Evolutionary conservation across 371 early-diverging fungal species (phyloP).

Genomic region (Conidiobolus incongruus): DNA sequence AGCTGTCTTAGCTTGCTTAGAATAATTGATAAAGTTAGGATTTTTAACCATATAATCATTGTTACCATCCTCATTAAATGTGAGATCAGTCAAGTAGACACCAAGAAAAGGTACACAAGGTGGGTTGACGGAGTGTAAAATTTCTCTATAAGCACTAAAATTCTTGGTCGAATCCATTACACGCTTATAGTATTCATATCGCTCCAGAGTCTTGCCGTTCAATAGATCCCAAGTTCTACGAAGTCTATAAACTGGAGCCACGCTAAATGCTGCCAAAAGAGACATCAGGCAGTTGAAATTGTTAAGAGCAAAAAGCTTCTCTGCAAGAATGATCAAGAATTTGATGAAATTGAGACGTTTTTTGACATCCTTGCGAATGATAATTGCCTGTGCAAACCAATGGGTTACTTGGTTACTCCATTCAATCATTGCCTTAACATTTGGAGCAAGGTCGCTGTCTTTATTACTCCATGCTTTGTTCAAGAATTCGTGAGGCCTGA

Average conservation of each 20-base stretch:
- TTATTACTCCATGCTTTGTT: slow-evolving; percentile 72
- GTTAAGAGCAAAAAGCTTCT: slow-evolving; percentile 49
- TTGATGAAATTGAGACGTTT: slow-evolving; percentile 48
- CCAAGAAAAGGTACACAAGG: slow-evolving; percentile 86
- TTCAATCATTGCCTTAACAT: slow-evolving; percentile 47
- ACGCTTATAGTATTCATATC: slow-evolving; percentile 23
- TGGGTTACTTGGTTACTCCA: slow-evolving; percentile 47
- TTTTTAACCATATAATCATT: slow-evolving; percentile 19
- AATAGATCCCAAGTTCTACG: slow-evolving; percentile 76
- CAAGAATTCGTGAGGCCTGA: slow-evolving; percentile 67
- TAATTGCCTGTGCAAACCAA: slow-evolving; percentile 70
- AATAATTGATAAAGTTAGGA: slow-evolving; percentile 65
- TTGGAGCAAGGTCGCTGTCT: slow-evolving; percentile 22
- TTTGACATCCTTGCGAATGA: slow-evolving; percentile 55
- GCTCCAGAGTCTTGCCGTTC: too few species aligned
- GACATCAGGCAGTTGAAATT: slow-evolving; percentile 87
- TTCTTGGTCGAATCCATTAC: slow-evolving; percentile 64
- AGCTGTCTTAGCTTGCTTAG: slow-evolving; percentile 65
- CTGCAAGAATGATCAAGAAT: slow-evolving; percentile 65
- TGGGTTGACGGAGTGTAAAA: slow-evolving; percentile 57
- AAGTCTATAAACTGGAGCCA: slow-evolving; percentile 70
- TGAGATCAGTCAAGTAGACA: slow-evolving; percentile 69
- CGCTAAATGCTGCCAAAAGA: slow-evolving; percentile 70
- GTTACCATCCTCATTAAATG: slow-evolving; percentile 86
- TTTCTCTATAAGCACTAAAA: slow-evolving; percentile 60